These are phyloP conservation scores for Helianthus tuberosus DNA, from an alignment of 129 eudicot genomes.

Conservation along the genomic window DNA sequence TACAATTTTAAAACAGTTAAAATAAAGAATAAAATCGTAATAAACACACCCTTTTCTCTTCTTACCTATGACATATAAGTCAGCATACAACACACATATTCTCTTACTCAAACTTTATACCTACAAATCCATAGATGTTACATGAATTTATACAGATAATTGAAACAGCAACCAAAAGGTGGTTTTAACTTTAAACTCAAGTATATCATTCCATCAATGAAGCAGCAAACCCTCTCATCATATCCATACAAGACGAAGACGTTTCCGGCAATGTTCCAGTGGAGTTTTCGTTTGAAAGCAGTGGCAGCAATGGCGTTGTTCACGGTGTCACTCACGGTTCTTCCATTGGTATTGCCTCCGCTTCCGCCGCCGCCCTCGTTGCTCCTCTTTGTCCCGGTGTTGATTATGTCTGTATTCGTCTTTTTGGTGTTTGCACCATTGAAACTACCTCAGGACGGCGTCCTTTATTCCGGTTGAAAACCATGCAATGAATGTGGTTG, in stretches of 20 bases:
- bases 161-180: no score
- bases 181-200: no score
- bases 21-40: no score
- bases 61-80: no score
- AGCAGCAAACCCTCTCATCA: not conserved
- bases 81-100: no score
- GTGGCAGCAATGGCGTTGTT: conserved; percentile 26
- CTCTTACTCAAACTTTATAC: no score
- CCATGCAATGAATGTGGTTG: conserved; percentile 22
- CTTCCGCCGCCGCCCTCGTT: conserved; percentile 39
- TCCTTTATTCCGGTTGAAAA: conserved; percentile 22
- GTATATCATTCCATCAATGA: not conserved
- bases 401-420: conserved; percentile 28
- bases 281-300: conserved; percentile 29
- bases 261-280: conserved; percentile 14
- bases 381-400: conserved; percentile 38
- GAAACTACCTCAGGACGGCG: conserved; percentile 20
- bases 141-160: no score
- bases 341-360: conserved; percentile 36
- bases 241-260: not conserved
- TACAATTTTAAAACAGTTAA: no score
- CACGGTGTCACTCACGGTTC: conserved; percentile 25
- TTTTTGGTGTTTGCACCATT: conserved; percentile 27
- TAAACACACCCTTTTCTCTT: no score
- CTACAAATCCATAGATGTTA: no score